Conservation (phyloP, 2,329 filamentous ascomycete species). For the Tolypocladium tundrense region DNA sequence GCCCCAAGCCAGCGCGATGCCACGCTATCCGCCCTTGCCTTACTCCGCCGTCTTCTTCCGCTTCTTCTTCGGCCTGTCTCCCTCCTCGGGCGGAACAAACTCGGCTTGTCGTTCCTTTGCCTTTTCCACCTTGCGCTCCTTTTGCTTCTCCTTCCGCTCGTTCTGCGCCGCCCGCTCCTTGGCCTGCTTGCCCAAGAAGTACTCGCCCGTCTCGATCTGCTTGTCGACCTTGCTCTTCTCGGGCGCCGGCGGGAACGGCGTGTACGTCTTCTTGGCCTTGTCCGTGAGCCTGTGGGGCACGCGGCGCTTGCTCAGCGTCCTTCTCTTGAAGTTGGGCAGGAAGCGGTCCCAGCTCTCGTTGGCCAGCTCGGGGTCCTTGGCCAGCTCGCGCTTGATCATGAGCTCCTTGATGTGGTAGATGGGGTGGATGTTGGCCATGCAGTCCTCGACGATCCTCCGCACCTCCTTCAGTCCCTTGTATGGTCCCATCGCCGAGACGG, state of each 20-base stretch:
- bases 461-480: slow-evolving; percentile 93
- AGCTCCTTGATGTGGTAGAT: slow-evolving; percentile 72
- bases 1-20: background rate
- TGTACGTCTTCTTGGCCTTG: slow-evolving; percentile 91
- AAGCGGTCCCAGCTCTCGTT: slow-evolving; percentile 94
- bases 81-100: slow-evolving; percentile 79
- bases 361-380: slow-evolving; percentile 76
- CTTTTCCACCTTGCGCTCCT: slow-evolving; percentile 80
- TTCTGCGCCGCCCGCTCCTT: slow-evolving; percentile 77
- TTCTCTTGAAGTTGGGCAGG: slow-evolving; percentile 93
- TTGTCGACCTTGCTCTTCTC: slow-evolving; percentile 99
- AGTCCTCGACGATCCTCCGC: slow-evolving; percentile 81
- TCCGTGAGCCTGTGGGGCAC: slow-evolving; percentile 80
- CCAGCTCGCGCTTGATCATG: slow-evolving; percentile 88
- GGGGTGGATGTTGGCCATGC: slow-evolving; percentile 94
- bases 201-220: slow-evolving; percentile 97
- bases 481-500: slow-evolving; percentile 81
- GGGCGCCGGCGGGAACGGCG: slow-evolving; percentile 89
- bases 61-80: slow-evolving; percentile 52
- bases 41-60: slow-evolving; percentile 39
- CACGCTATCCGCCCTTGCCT: background rate
- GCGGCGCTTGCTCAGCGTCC: slow-evolving; percentile 73
- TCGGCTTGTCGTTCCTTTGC: slow-evolving; percentile 75
- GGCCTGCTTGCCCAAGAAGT: slow-evolving; percentile 86
- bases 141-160: slow-evolving; percentile 74